phyloP scores from a whole-genome alignment of 2,329 filamentous ascomycete genomes.

The Clonostachys chloroleuca region DNA sequence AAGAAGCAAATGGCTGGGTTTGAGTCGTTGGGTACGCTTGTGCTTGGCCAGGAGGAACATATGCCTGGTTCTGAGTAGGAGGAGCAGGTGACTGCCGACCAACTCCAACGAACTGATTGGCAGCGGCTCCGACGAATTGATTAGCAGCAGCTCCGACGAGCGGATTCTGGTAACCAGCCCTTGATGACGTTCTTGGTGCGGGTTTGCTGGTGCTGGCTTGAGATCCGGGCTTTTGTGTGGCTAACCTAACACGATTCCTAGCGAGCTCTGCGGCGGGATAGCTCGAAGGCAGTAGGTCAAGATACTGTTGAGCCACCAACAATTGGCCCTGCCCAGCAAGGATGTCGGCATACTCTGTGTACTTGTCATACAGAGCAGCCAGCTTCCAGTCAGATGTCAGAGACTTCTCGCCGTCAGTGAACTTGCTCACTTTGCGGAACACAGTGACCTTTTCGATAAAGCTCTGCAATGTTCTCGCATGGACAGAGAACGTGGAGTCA shows the following conservation, averaged over 20 bases:
- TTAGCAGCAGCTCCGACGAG: no score
- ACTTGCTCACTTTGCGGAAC: conserved; percentile 91
- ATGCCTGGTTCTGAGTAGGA: conserved; percentile 29
- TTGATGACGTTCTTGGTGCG: no score
- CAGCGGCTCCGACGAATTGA: no score
- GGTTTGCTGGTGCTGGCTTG: conserved; percentile 15
- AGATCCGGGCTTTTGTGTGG: conserved; percentile 53
- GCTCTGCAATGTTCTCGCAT: conserved; percentile 81
- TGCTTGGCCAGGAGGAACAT: conserved; percentile 12
- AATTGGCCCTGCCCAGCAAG: conserved; percentile 87
- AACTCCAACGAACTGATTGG: no score
- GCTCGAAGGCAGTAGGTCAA: conserved; percentile 76
- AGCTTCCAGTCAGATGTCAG: conserved; percentile 85
- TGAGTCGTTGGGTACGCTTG: conserved; percentile 14
- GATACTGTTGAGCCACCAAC: conserved; percentile 82
- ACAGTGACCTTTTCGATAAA: conserved; percentile 98
- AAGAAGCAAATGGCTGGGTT: conserved; percentile 3
- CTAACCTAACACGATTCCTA: conserved; percentile 77
- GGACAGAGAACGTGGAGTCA: conserved; percentile 86
- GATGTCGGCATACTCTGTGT: conserved; percentile 95
- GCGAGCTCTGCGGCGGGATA: conserved; percentile 88
- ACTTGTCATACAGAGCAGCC: conserved; percentile 83
- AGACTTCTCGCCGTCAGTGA: conserved; percentile 71
- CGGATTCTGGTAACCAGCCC: no score
- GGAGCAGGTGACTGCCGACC: no score